Evolutionary conservation across 257 asterid genomes (phyloP), one percentile per base, ranked within the genome.

Genomic region (Solanum commersonii): DNA sequence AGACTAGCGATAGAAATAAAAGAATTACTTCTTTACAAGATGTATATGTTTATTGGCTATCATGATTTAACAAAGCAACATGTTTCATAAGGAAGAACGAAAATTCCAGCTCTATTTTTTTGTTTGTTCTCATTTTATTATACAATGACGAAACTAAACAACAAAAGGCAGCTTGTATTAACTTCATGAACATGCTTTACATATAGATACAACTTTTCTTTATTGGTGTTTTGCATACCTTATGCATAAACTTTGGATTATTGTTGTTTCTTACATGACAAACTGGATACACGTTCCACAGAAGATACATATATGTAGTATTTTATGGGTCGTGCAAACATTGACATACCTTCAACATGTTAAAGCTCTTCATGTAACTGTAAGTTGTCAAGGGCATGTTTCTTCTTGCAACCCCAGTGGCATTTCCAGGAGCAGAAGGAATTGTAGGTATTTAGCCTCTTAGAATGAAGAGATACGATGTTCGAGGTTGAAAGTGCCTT

Each of bases 391-490:
- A 83, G 70, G 72, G 77, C 89, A 87, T 93, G 98, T 91, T 89
- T 94, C 91, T 88, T 96, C 92, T 91, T 94, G 95, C 99, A 96
- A 34, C 96, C 95, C 99, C 99, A 96, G 46, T 87, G 91, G 92
- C 98, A 95, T 90, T 74, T 95, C 96, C 92, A 90, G 2, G 96
- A 91, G 89, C 98, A 95, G 87, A 91, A 25, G 86, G 98, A 92
- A 86, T 95, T 94, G 94, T 94, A 94, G 42, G 86, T 79, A 49
- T 88, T 86, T 23, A 96, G 83, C 91, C 95, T 95, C 68, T 84
- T 94, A 9, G 99, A 95, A 14, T 95, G 98, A 87, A 89, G 91
- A 68, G 98, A 90, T 40, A 96, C 89, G 78, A 94, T 89, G 31
- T 91, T 89, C 1, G 95, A 87, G 4, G 93, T 92, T 0, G 98